Evolutionary conservation across 805 yeast species (phyloP), one percentile per base, ranked within the genome.

Genomic region (Barnettozyma californica): DNA sequence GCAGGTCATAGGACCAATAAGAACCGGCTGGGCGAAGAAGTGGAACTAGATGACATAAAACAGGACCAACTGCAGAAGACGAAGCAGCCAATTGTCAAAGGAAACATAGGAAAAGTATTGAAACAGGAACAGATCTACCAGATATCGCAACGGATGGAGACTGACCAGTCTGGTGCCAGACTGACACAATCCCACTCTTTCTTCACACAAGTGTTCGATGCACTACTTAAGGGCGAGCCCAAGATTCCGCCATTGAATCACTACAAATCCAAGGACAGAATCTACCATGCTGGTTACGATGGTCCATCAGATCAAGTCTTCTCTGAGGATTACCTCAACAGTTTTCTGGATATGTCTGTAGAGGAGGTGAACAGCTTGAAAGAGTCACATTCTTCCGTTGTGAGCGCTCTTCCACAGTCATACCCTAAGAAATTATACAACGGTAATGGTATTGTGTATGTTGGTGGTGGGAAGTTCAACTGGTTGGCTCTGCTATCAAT

Each of bases 401-500:
- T 77, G 19, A 60, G 62, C 2, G 67, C 65, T 29, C 59, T 84
- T 61, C 86, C 84, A 48, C 72, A 71, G 46, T 64, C 66, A 43
- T 61, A 68, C 14, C 79, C 79, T n/a, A 47, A 69, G 41, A 64
- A 68, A 5, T 53, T 78, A 10, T 80, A 77, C 58, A 59, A 63
- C 5, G 78, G 82, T 1, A 69, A 77, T 58, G 87, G 87, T 27
- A 76, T 80, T 18, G 87, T 81, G 1, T 80, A 73, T 53, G 83
- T 80, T 40, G 86, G 83, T 9, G 86, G 86, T 35, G 84, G 83
- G 8, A 71, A 72, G 47, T 77, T 74, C 61, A 76, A 75, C 53
- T 76, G 83, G 79, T 59, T 80, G 43, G 74, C 83, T 1, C 58
- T 80, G 34, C 61, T 79, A 16, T 75, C 78, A 1, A 71, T 77